These are phyloP conservation scores for Suhomyces taliae DNA, from an alignment of 1,139 yeast genomes.

Conservation along the genomic window DNA sequence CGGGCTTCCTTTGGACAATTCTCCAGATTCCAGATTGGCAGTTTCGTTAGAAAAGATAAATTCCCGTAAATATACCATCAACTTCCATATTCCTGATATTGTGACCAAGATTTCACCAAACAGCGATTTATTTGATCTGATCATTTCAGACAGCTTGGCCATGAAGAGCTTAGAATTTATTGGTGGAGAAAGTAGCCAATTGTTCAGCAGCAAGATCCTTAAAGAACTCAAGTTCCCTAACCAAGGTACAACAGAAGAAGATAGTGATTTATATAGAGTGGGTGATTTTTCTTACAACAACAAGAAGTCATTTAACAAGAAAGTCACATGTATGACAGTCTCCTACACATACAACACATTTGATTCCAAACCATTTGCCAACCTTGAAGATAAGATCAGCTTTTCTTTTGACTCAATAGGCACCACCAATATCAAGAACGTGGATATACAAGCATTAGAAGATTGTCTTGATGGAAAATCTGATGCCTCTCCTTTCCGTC, in stretches of 20 bases:
- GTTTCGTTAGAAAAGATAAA: slow-evolving; percentile 37
- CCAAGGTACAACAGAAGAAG: slow-evolving; percentile 11
- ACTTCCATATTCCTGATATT: slow-evolving; percentile 48
- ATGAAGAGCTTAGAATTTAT: slow-evolving; percentile 14
- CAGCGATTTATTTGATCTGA: slow-evolving; percentile 21
- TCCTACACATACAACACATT: slow-evolving; percentile 35
- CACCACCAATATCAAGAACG: slow-evolving; percentile 22
- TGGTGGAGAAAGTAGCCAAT: slow-evolving; percentile 10
- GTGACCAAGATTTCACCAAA: slow-evolving; percentile 33
- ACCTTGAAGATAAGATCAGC: slow-evolving; percentile 23
- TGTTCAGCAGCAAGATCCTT: slow-evolving; percentile 14
- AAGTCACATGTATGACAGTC: slow-evolving; percentile 35
- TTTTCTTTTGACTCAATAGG: slow-evolving; percentile 33
- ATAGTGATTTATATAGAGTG: slow-evolving; percentile 13
- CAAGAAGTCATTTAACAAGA: neutral
- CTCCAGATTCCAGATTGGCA: slow-evolving; percentile 17
- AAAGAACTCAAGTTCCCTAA: slow-evolving; percentile 16
- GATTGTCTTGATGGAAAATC: slow-evolving; percentile 30
- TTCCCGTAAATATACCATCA: slow-evolving; percentile 31
- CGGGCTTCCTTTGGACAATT: slow-evolving; percentile 22
- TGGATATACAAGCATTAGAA: slow-evolving; percentile 24
- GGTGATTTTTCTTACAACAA: slow-evolving; percentile 13
- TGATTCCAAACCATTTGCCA: slow-evolving; percentile 35
- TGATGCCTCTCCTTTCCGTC: slow-evolving; percentile 29
- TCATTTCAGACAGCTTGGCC: slow-evolving; percentile 14